These are phyloP conservation scores for Pseudisothecium myosuroides DNA, from an alignment of 225 moss, liverwort and hornwort species.

Conservation along the genomic window DNA sequence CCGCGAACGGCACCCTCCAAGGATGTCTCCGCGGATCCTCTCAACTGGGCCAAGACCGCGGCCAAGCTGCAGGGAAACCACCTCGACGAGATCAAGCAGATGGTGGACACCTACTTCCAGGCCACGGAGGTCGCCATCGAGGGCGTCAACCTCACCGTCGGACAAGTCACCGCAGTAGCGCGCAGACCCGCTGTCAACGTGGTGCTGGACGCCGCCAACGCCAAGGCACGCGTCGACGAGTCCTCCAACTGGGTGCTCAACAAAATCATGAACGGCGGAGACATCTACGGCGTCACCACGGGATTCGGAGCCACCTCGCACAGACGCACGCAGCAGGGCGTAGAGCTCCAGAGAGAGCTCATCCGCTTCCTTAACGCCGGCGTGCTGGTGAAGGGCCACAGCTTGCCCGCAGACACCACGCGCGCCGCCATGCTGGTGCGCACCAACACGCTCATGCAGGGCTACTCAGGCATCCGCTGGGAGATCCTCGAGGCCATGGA, in stretches of 20 bases:
- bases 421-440: constrained; percentile 32
- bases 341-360: neutral
- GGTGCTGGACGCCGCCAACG: neutral
- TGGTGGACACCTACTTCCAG: neutral
- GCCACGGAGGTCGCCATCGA: neutral
- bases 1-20: too few relatives aligned
- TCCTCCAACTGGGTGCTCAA: neutral
- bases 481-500: neutral
- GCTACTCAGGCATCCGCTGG: neutral
- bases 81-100: neutral
- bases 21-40: neutral
- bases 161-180: neutral
- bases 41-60: neutral
- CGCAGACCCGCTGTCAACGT: neutral
- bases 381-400: constrained; percentile 1
- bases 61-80: neutral
- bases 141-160: neutral
- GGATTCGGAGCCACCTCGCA: neutral
- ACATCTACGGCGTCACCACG: neutral
- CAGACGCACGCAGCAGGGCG: neutral
- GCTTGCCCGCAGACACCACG: neutral
- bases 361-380: constrained; percentile 32
- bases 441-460: constrained; percentile 16
- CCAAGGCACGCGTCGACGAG: neutral
- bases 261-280: neutral